These are phyloP conservation scores for Xylariaceae sp. DNA, from an alignment of 2,329 filamentous ascomycete genomes.

Conservation along the genomic window DNA sequence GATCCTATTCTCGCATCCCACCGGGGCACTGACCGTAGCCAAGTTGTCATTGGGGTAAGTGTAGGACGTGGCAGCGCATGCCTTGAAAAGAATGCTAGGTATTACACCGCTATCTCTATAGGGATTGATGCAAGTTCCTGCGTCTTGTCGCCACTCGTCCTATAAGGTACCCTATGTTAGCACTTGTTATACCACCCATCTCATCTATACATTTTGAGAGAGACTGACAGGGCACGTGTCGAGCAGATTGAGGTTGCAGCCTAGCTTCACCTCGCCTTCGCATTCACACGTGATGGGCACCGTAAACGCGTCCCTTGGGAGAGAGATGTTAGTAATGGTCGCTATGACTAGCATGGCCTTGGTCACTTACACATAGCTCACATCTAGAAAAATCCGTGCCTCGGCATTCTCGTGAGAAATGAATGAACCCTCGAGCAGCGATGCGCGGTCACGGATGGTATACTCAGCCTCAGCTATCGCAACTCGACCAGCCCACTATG, in stretches of 20 bases:
- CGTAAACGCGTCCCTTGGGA: slow-evolving; percentile 34
- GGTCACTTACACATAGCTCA: slow-evolving; percentile 38
- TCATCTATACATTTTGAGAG: no score
- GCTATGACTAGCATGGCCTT: neutral
- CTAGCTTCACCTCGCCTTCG: slow-evolving; percentile 16
- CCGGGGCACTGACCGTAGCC: slow-evolving; percentile 28
- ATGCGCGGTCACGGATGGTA: slow-evolving; percentile 23
- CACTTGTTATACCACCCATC: neutral
- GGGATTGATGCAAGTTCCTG: slow-evolving; percentile 32
- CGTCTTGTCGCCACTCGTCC: slow-evolving; percentile 23
- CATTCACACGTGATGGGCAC: slow-evolving; percentile 36
- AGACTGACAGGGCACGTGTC: slow-evolving; percentile 31
- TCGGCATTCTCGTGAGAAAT: neutral
- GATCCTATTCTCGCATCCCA: slow-evolving; percentile 26
- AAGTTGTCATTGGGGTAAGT: slow-evolving; percentile 32
- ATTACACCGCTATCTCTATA: slow-evolving; percentile 18
- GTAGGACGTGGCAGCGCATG: slow-evolving; percentile 31
- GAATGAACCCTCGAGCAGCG: slow-evolving; percentile 34
- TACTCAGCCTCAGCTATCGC: slow-evolving; percentile 29
- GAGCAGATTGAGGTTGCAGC: slow-evolving; percentile 36
- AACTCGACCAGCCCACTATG: slow-evolving; percentile 34
- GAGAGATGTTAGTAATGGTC: slow-evolving; percentile 8
- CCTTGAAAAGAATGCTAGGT: slow-evolving; percentile 25
- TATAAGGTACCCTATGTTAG: no score
- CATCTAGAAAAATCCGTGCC: slow-evolving; percentile 29